These are phyloP conservation scores for Volvox carteri DNA, from an alignment of 163 green algal species.

Conservation along the genomic window DNA sequence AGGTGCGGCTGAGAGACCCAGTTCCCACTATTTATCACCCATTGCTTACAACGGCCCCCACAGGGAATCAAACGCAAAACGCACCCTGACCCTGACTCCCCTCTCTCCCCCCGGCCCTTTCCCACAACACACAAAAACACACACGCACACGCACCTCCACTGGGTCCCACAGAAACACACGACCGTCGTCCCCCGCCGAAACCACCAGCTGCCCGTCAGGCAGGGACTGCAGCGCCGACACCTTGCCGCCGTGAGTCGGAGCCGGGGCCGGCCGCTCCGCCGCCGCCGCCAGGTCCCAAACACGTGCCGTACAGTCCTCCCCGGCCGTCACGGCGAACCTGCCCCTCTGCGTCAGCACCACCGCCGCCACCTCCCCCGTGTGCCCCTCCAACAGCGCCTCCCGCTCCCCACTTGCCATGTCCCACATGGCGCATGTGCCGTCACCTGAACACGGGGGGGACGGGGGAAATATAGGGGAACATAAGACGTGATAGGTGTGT, in stretches of 20 bases:
- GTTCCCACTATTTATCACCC: too few species aligned
- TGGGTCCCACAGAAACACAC: constrained; percentile 49
- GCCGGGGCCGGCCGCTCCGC: neutral
- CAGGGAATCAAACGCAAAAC: too few species aligned
- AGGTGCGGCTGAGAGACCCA: too few species aligned
- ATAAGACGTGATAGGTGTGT: too few species aligned
- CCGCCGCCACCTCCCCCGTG: constrained; percentile 56
- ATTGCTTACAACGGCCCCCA: too few species aligned
- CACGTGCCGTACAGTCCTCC: constrained; percentile 79
- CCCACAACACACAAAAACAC: too few species aligned
- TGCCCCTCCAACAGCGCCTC: constrained; percentile 64
- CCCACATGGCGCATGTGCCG: constrained; percentile 49
- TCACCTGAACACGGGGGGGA: constrained; percentile 36
- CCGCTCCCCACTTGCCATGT: constrained; percentile 34
- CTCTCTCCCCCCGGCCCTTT: too few species aligned
- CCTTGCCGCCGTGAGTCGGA: constrained; percentile 23
- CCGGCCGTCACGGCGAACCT: constrained; percentile 67
- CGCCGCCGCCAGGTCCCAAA: constrained; percentile 77
- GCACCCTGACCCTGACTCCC: too few species aligned
- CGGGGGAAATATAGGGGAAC: too few species aligned
- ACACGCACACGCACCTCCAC: constrained; percentile 12
- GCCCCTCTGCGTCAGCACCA: constrained; percentile 63
- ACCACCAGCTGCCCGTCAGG: constrained; percentile 44
- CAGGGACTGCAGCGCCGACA: constrained; percentile 20
- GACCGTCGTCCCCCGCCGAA: constrained; percentile 48